phyloP scores from a whole-genome alignment of 2,329 filamentous ascomycete species.

The Cordyceps cateniannulata region DNA sequence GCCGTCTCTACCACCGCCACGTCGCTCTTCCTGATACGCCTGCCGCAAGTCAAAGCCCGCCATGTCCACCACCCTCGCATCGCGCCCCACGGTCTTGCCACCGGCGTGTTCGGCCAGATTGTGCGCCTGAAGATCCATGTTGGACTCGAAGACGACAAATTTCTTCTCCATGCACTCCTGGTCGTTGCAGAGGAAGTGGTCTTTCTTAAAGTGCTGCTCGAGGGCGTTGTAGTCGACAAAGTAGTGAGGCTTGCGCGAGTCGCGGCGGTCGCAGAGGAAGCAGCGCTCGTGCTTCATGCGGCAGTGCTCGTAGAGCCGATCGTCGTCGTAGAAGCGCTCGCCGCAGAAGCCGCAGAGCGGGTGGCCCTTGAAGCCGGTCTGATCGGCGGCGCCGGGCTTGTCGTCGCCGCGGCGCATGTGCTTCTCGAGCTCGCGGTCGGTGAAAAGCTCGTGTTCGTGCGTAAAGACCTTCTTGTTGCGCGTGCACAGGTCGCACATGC shows the following conservation, averaged over 20 bases:
- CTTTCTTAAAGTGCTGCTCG: slow-evolving; percentile 78
- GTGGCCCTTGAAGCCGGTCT: slow-evolving; percentile 94
- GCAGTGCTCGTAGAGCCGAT: slow-evolving; percentile 91
- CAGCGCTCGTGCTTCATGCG: slow-evolving; percentile 91
- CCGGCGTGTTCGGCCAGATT: slow-evolving; percentile 78
- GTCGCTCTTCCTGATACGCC: slow-evolving; percentile 59
- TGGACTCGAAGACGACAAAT: slow-evolving; percentile 91
- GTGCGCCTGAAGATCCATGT: slow-evolving; percentile 92
- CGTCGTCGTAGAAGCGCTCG: slow-evolving; percentile 88
- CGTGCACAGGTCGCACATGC: slow-evolving; percentile 86
- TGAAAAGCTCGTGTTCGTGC: slow-evolving; percentile 92
- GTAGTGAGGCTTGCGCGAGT: slow-evolving; percentile 74
- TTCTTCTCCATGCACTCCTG: slow-evolving; percentile 92
- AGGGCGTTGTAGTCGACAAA: slow-evolving; percentile 83
- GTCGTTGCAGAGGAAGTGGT: slow-evolving; percentile 81
- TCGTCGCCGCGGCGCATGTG: slow-evolving; percentile 92
- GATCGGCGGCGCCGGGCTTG: slow-evolving; percentile 78
- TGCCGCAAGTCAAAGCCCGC: slow-evolving; percentile 75
- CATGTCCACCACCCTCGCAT: slow-evolving; percentile 80
- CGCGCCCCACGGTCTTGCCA: slow-evolving; percentile 76
- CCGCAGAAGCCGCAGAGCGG: slow-evolving; percentile 91
- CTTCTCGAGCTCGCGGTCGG: slow-evolving; percentile 68
- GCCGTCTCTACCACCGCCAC: slow-evolving; percentile 41
- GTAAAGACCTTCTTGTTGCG: slow-evolving; percentile 97
- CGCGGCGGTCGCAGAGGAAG: slow-evolving; percentile 78